Percentiles rank a stretch among this genome's conserved stretches.
phyloP scores from a whole-genome alignment of 2,329 filamentous ascomycete species.

The Ophiostoma ips region DNA sequence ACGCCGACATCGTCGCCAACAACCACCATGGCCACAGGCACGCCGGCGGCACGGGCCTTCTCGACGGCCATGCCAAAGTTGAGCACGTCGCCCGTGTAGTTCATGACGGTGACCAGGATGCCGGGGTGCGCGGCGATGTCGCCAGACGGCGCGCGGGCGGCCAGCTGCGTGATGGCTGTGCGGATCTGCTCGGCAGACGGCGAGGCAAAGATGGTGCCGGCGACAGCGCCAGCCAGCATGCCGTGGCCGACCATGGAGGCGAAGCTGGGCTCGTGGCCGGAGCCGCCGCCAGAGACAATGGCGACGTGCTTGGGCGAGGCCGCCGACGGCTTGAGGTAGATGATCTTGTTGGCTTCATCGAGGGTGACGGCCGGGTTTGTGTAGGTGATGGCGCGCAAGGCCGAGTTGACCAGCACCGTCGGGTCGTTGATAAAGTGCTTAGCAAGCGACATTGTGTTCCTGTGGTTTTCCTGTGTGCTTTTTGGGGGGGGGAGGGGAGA shows the following conservation, averaged over 20 bases:
- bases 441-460: slow-evolving; percentile 24
- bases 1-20: slow-evolving; percentile 90
- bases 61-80: slow-evolving; percentile 92
- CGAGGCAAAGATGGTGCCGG: slow-evolving; percentile 70
- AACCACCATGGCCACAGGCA: slow-evolving; percentile 75
- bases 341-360: slow-evolving; percentile 66
- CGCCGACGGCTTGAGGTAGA: slow-evolving; percentile 48
- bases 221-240: slow-evolving; percentile 66
- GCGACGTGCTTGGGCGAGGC: slow-evolving; percentile 52
- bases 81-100: slow-evolving; percentile 80
- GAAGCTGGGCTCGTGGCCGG: slow-evolving; percentile 83
- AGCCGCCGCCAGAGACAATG: slow-evolving; percentile 75
- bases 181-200: slow-evolving; percentile 70
- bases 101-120: slow-evolving; percentile 86
- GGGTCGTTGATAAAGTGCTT: slow-evolving; percentile 90
- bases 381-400: slow-evolving; percentile 62
- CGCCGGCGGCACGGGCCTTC: slow-evolving; percentile 69
- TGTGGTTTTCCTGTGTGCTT: background rate
- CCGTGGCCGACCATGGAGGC: slow-evolving; percentile 72
- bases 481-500: background rate
- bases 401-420: slow-evolving; percentile 60
- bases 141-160: slow-evolving; percentile 39
- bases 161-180: slow-evolving; percentile 56
- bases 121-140: slow-evolving; percentile 33
- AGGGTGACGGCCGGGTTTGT: slow-evolving; percentile 75